Conservation (phyloP, 768 basidiomycete genomes). For the Pisolithus sp. region DNA sequence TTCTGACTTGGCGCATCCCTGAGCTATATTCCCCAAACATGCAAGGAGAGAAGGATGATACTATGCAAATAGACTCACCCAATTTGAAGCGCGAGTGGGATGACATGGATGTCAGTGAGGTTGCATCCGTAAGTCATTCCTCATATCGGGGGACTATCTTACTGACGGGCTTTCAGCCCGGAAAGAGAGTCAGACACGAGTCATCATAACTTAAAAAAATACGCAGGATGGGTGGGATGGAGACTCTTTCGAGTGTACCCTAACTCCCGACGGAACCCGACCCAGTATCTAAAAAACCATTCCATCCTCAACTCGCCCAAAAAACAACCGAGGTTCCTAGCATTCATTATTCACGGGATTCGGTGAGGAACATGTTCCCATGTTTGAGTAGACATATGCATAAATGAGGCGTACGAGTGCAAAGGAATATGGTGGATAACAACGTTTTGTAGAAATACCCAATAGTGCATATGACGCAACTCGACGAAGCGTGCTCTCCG, state of each 20-base stretch:
- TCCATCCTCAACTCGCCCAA: too few species aligned
- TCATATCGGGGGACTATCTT: neutral
- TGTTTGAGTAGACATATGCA: conserved; percentile 19
- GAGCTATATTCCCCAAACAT: neutral
- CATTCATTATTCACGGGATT: neutral
- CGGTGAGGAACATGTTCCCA: neutral
- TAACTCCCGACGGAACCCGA: too few species aligned
- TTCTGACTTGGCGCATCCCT: conserved; percentile 36
- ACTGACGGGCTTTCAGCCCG: conserved; percentile 7
- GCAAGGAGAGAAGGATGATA: conserved; percentile 1
- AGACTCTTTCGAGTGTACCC: too few species aligned
- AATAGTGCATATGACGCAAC: conserved; percentile 27
- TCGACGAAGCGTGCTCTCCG: conserved; percentile 16
- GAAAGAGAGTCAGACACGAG: conserved; percentile 18
- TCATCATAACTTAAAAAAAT: neutral
- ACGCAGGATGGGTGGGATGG: too few species aligned
- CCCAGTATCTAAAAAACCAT: too few species aligned
- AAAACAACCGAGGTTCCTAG: too few species aligned
- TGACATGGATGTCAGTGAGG: conserved; percentile 9
- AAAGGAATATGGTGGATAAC: conserved; percentile 14
- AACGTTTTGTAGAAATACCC: conserved; percentile 20
- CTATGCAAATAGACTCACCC: conserved; percentile 8
- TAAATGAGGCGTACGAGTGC: conserved; percentile 18
- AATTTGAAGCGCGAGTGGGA: conserved; percentile 21
- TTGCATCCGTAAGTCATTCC: conserved; percentile 12